Conservation (phyloP, 441 rosid species). For the Flueggea neowawraea region DNA sequence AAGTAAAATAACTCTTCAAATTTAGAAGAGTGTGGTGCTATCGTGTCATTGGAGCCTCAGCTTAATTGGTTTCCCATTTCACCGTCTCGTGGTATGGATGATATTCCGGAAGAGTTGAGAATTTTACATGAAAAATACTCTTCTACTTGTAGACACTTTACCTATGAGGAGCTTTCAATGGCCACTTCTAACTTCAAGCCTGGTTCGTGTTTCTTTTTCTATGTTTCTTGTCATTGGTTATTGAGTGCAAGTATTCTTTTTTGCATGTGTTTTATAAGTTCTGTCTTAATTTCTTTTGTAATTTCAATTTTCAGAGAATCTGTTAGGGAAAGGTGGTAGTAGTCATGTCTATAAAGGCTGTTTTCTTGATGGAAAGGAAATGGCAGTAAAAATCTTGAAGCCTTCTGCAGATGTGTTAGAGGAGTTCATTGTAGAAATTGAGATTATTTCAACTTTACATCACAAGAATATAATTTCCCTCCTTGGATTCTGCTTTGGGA, state of each 20-base stretch:
- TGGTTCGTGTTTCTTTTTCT: constrained; percentile 36
- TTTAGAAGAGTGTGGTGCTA: constrained; percentile 46
- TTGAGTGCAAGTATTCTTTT: not conserved
- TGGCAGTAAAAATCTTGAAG: constrained; percentile 85
- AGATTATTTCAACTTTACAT: constrained; percentile 60
- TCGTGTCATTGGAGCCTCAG: constrained; percentile 40
- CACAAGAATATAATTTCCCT: constrained; percentile 88
- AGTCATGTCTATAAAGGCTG: constrained; percentile 84
- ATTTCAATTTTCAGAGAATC: constrained; percentile 49
- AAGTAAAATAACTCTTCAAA: constrained; percentile 30
- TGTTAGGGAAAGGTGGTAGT: constrained; percentile 93
- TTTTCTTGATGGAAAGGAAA: constrained; percentile 74
- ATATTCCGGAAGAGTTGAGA: constrained; percentile 57
- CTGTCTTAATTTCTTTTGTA: constrained; percentile 6
- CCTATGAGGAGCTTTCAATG: constrained; percentile 59
- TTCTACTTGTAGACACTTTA: constrained; percentile 79
- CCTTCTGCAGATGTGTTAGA: constrained; percentile 57
- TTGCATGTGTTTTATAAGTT: not conserved
- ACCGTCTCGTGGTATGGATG: constrained; percentile 29
- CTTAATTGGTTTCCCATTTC: constrained; percentile 39
- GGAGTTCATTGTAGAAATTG: constrained; percentile 74
- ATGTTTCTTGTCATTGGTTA: no score
- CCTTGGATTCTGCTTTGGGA: constrained; percentile 80
- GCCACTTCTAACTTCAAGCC: constrained; percentile 70
- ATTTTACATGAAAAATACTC: constrained; percentile 64